Percentiles rank a stretch among this genome's conserved stretches.
phyloP scores from a whole-genome alignment of 208 protist genomes.

The Balamuthia mandrillaris region DNA sequence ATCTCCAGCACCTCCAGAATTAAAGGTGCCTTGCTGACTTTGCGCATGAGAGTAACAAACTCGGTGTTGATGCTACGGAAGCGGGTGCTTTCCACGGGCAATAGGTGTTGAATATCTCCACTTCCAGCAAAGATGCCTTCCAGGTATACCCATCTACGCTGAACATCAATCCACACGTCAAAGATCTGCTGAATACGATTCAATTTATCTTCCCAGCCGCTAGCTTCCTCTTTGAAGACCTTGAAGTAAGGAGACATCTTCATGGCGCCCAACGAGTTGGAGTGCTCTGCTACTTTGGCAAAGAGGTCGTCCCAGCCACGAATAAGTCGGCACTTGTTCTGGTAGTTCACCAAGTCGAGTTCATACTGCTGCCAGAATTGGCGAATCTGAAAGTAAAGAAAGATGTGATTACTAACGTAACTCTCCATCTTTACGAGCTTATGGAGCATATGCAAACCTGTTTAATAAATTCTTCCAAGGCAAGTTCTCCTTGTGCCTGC shows the following conservation, averaged over 20 bases:
- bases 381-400: no score
- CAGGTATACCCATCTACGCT: slow-evolving; percentile 96
- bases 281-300: slow-evolving; percentile 86
- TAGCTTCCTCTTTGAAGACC: slow-evolving; percentile 79
- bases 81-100: slow-evolving; percentile 88
- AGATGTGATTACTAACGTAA: no score
- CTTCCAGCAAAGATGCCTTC: slow-evolving; percentile 93
- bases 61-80: slow-evolving; percentile 89
- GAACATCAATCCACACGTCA: slow-evolving; percentile 91
- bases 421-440: no score
- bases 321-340: slow-evolving; percentile 89
- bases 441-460: no score
- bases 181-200: slow-evolving; percentile 84
- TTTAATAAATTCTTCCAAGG: slow-evolving; percentile 81
- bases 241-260: slow-evolving; percentile 94
- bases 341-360: slow-evolving; percentile 90
- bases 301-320: slow-evolving; percentile 96
- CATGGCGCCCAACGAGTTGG: slow-evolving; percentile 88
- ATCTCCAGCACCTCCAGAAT: slow-evolving; percentile 86
- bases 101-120: slow-evolving; percentile 88
- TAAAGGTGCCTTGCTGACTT: slow-evolving; percentile 76
- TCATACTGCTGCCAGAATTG: slow-evolving; percentile 87
- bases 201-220: slow-evolving; percentile 87
- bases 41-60: slow-evolving; percentile 87
- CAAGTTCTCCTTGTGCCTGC: slow-evolving; percentile 81